Percentiles rank a stretch among this genome's conserved stretches.
Evolutionary conservation across 2,329 filamentous ascomycete species (phyloP).

Genomic region (Alternaria solani): DNA sequence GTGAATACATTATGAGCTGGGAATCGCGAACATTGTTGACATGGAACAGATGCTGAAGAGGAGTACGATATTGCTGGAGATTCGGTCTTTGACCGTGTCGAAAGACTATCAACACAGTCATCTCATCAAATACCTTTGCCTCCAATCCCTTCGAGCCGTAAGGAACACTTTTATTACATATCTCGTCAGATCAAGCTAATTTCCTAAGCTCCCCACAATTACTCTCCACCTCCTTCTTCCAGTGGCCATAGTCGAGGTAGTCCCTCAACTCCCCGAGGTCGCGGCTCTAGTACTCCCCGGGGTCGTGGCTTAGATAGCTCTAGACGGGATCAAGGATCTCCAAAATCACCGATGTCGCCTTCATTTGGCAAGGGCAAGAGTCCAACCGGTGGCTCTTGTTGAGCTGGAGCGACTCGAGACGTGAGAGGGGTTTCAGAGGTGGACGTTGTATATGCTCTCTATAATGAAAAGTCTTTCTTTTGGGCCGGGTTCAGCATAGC

Average conservation of each 20-base stretch:
- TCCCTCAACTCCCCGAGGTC: not conserved
- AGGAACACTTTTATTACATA: not conserved
- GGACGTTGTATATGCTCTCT: not conserved
- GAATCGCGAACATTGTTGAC: not conserved
- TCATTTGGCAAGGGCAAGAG: not conserved
- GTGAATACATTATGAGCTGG: not conserved
- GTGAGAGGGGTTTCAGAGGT: not conserved
- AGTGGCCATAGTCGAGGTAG: not conserved
- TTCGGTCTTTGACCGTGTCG: not conserved
- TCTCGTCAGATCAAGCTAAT: not conserved
- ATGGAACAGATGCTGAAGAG: not conserved
- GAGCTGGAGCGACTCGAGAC: not conserved
- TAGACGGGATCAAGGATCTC: not conserved
- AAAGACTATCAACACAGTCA: not conserved
- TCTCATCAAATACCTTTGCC: not conserved
- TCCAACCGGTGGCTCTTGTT: not conserved
- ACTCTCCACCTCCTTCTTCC: not conserved
- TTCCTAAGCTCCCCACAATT: not conserved
- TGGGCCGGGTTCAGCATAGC: not conserved
- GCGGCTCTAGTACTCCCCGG: not conserved
- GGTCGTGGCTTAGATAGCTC: not conserved
- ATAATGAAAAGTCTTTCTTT: not conserved
- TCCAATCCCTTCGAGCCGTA: not conserved
- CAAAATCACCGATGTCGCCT: not conserved
- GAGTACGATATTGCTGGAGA: not conserved